Percentiles rank a stretch among this genome's conserved stretches.
Evolutionary conservation across 2,329 filamentous ascomycete genomes (phyloP).

Genomic region (Xylaria polymorpha): DNA sequence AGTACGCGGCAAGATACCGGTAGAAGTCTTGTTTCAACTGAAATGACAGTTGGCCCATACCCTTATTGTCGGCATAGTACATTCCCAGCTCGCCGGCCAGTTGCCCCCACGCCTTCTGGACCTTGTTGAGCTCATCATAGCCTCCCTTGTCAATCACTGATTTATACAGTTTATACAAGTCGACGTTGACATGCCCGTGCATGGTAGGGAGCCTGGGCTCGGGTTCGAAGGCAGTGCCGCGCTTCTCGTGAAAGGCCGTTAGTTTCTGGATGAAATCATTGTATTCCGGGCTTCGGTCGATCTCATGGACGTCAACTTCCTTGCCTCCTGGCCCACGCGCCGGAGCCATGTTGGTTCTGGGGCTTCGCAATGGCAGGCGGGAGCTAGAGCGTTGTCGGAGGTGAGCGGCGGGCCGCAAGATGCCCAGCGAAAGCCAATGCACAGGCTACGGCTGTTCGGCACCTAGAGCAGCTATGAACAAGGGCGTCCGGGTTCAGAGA

Average conservation of each 20-base stretch:
- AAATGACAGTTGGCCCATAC: slow-evolving; percentile 80
- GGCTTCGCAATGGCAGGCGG: slow-evolving; percentile 25
- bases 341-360: slow-evolving; percentile 46
- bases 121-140: slow-evolving; percentile 84
- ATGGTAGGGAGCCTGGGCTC: slow-evolving; percentile 73
- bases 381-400: slow-evolving; percentile 3
- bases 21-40: slow-evolving; percentile 89
- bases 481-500: not conserved
- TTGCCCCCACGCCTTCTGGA: slow-evolving; percentile 87
- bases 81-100: slow-evolving; percentile 82
- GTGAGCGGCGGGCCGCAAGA: not conserved
- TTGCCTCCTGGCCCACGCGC: slow-evolving; percentile 46
- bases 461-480: slow-evolving; percentile 16
- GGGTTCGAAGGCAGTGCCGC: slow-evolving; percentile 81
- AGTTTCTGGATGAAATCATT: slow-evolving; percentile 81
- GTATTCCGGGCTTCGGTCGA: slow-evolving; percentile 76
- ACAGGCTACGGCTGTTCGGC: slow-evolving; percentile 30
- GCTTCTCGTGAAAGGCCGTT: slow-evolving; percentile 78
- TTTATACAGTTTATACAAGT: slow-evolving; percentile 82
- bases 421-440: slow-evolving; percentile 30
- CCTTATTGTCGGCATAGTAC: slow-evolving; percentile 73
- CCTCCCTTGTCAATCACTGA: slow-evolving; percentile 81
- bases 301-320: slow-evolving; percentile 52
- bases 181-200: slow-evolving; percentile 79
- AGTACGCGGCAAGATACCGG: slow-evolving; percentile 87